Evolutionary conservation across 169 alveolate species (phyloP), one percentile per base, ranked within the genome.

Genomic region (Cryptosporidium sp.): DNA sequence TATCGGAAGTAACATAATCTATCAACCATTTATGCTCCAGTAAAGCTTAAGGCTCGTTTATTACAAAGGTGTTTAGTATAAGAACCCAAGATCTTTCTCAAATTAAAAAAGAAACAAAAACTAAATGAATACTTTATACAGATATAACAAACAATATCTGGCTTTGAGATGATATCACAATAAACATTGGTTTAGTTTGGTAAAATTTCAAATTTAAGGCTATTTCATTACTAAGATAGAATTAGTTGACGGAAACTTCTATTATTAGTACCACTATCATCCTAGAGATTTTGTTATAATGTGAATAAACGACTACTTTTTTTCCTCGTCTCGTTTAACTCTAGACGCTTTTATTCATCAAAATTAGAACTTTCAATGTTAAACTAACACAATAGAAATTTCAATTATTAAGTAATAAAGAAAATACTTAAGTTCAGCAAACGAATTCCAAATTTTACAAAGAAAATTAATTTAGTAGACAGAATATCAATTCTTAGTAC

Each of bases 391-490:
- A 56, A 5, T 56, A 0, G n/a, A 9, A 6, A 56, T n/a, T 29
- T 56, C 14, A 21, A 26, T 21, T 56, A 14, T n/a, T 26, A 56
- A 21, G n/a, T 48, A 48, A 48, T 16, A 48, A 48, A 48, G 56
- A 48, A 48, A 48, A 48, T 48, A 14, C 23, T 14, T 48, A 48
- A 14, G 1, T 2, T 48, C 56, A 48, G 21, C 56, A 14, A 48
- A 48, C 14, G 56, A 48, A 48, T 48, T 16, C 56, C 84, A 42
- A 44, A 26, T n/a, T 35, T 33, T 35, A 51, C 51, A 52, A 23
- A 51, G 23, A 71, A 71, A 71, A 71, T 71, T 71, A 69, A 35
- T 69, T 31, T 69, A 18, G 58, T 31, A 35, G n/a, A 21, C 39
- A 60, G 48, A 42, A 60, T 60, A 60, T 31, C 23, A 65, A 65